Evolutionary conservation across 257 asterid genomes (phyloP).

Genomic region (Plectranthus barbatus): DNA sequence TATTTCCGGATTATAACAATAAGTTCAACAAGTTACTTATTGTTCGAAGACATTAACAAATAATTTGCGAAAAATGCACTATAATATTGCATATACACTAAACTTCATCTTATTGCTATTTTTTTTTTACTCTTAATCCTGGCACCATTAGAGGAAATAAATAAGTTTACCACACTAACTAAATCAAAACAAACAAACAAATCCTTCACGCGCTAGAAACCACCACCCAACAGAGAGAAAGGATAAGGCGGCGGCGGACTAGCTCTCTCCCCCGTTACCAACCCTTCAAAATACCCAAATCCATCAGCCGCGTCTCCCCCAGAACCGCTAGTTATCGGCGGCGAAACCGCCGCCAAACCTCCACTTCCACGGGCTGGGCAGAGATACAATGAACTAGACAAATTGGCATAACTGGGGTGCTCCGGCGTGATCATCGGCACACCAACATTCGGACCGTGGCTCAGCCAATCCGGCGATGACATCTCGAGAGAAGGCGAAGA

Average conservation of each 20-base stretch:
- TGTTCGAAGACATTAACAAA: neutral
- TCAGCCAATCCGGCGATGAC: slow-evolving; percentile 29
- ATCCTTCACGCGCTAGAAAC: slow-evolving; percentile 32
- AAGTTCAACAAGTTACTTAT: neutral
- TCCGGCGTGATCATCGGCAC: slow-evolving; percentile 19
- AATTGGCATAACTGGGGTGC: neutral
- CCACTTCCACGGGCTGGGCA: slow-evolving; percentile 16
- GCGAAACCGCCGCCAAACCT: slow-evolving; percentile 4
- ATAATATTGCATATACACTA: neutral
- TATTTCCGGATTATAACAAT: too few species aligned
- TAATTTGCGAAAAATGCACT: neutral
- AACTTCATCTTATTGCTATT: neutral
- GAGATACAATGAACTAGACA: slow-evolving; percentile 12
- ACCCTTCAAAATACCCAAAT: slow-evolving; percentile 22
- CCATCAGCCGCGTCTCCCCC: slow-evolving; percentile 8
- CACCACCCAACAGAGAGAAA: slow-evolving; percentile 54
- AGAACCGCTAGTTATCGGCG: neutral
- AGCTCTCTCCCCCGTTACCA: slow-evolving; percentile 23
- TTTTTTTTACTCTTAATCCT: neutral
- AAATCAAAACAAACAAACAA: neutral
- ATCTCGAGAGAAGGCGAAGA: slow-evolving; percentile 20
- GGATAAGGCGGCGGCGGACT: slow-evolving; percentile 47
- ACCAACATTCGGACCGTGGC: neutral
- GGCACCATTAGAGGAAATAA: neutral
- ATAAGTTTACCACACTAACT: neutral